Conservation (phyloP, 306 rosid species). For the Vigna hirtella region DNA sequence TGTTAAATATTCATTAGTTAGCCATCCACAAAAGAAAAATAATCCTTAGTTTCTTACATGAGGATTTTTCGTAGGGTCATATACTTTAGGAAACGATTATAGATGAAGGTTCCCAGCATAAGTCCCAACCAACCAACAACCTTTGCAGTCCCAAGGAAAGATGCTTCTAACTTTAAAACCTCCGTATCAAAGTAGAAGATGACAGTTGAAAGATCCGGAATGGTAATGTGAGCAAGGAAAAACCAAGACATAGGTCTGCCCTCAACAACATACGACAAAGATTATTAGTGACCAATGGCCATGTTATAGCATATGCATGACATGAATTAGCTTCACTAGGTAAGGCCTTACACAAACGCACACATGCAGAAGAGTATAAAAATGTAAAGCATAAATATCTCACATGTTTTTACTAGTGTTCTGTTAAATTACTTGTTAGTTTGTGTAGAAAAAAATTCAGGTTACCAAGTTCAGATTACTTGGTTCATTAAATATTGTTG, state of each 20-base stretch:
- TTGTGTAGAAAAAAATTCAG: background rate
- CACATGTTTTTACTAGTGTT: background rate
- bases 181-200: constrained; percentile 83
- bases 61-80: constrained; percentile 78
- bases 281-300: constrained; percentile 35
- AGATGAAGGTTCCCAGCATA: constrained; percentile 78
- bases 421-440: background rate
- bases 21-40: constrained; percentile 11
- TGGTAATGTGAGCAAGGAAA: constrained; percentile 72
- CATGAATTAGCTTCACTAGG: constrained; percentile 6
- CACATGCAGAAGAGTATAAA: background rate
- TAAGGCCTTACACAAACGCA: background rate
- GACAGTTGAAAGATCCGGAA: constrained; percentile 78
- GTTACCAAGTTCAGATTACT: background rate
- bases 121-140: constrained; percentile 88
- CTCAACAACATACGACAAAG: constrained; percentile 46
- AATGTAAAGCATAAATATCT: constrained; percentile 30
- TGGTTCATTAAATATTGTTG: background rate
- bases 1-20: constrained; percentile 16
- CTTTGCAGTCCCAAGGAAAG: constrained; percentile 77
- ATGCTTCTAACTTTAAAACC: constrained; percentile 74
- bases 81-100: constrained; percentile 67
- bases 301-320: constrained; percentile 26
- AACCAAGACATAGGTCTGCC: constrained; percentile 91
- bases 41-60: constrained; percentile 56